These are phyloP conservation scores for Corynespora cassiicola DNA, from an alignment of 2,329 filamentous ascomycete genomes.

Conservation along the genomic window DNA sequence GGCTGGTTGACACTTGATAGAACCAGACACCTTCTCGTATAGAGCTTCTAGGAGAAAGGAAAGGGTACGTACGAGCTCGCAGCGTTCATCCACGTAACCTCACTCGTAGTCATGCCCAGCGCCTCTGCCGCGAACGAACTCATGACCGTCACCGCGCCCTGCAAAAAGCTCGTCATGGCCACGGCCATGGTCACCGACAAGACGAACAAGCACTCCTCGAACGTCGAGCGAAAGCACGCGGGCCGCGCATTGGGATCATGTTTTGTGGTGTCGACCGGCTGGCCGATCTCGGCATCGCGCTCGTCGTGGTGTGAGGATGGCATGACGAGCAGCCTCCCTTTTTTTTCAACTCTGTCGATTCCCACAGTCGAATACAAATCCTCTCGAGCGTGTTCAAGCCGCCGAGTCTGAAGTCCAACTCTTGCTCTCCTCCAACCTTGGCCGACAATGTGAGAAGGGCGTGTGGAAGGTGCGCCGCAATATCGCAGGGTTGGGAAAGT, in stretches of 20 bases:
- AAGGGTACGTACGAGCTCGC: constrained; percentile 58
- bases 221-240: constrained; percentile 66
- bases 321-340: no score
- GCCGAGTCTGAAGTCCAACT: no score
- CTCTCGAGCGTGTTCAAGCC: constrained; percentile 12
- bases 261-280: constrained; percentile 21
- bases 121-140: constrained; percentile 66
- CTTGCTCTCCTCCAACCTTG: no score
- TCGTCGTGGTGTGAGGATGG: background rate
- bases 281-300: constrained; percentile 19
- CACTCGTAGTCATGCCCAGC: constrained; percentile 67
- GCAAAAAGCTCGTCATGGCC: constrained; percentile 66
- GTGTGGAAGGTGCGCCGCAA: no score
- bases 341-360: no score
- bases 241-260: constrained; percentile 52
- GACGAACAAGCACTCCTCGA: constrained; percentile 71
- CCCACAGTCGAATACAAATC: no score
- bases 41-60: background rate
- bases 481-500: no score
- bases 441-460: no score
- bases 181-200: constrained; percentile 72
- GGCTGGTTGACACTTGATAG: no score
- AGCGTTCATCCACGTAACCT: constrained; percentile 72
- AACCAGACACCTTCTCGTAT: no score
- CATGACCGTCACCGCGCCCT: constrained; percentile 66